Evolutionary conservation across 208 protist species (phyloP), one percentile per base, ranked within the genome.

Genomic region (Leishmania mexicana): DNA sequence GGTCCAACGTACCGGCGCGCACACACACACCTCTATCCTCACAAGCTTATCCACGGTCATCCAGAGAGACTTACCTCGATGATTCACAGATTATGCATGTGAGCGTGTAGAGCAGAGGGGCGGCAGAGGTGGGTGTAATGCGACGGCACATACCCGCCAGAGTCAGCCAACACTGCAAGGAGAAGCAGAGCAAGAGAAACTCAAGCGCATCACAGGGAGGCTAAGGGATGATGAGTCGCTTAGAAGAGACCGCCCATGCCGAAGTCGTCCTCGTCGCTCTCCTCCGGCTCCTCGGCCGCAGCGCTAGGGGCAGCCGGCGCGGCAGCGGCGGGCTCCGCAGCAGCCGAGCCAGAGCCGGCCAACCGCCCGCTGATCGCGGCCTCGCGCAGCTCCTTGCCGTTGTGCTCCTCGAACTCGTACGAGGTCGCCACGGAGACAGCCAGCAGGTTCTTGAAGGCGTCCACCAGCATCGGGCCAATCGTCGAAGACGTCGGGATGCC

Each of bases 371-470:
- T 91, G 81, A 93, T 81, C 57, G 98, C 95, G 79, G 96, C 85
- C 83, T 98, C 93, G 84, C 98, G 95, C 83, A 99, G 89, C 84
- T 97, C 89, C 83, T 90, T 94, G 77, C 88, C 88, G 85, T 94
- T 88, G 80, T 87, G 90, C 83, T 94, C 89, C 67, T 94, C 88
- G 92, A 98, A 98, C 65, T 97, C 97, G 95, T 98, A 98, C 35
- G 95, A 94, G 38, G 99, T 99, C 62, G 84, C 98, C 78, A 99
- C 76, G 57, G 97, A 96, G 53, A 99, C 89, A 51, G 98, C 94
- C n/a, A 99, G 84, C 49, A 99, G 78, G 81, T 98, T 99, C 94
- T 99, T 99, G 98, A 99, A 99, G 77, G 91, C 98, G 89, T 99
- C 97, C 85, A 98, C 83, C 65, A 99, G 75, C 80, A 97, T 88